phyloP scores from a whole-genome alignment of 2,329 filamentous ascomycete genomes.

The Fusarium caatingaense region DNA sequence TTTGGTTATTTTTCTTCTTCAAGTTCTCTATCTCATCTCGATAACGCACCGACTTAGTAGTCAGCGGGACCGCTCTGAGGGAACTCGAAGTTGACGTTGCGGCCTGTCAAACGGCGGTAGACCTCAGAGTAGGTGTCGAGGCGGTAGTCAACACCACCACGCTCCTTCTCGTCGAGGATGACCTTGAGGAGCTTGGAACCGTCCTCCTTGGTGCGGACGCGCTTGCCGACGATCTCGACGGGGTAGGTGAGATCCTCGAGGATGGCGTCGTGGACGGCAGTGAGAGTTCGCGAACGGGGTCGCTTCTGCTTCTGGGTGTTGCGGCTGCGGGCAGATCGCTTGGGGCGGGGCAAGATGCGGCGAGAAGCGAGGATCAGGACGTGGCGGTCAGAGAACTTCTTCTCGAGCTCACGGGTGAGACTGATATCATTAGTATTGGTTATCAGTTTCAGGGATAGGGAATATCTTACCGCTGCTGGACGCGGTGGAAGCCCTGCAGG shows the following conservation, averaged over 20 bases:
- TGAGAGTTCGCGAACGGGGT: conserved; percentile 96
- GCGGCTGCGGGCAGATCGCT: conserved; percentile 96
- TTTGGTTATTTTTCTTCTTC: conserved; percentile 20
- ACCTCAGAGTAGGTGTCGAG: conserved; percentile 99
- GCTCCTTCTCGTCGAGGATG: conserved; percentile 99
- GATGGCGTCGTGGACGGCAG: conserved; percentile 98
- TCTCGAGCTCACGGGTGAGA: conserved; percentile 99
- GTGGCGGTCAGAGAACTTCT: conserved; percentile 99
- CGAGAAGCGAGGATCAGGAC: conserved; percentile 98
- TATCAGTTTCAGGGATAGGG: neutral
- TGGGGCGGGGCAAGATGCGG: conserved; percentile 98
- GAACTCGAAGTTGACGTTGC: conserved; percentile 98
- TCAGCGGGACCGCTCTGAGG: conserved; percentile 83
- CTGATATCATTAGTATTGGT: conserved; percentile 60
- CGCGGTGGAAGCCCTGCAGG: conserved; percentile 98
- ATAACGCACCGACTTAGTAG: conserved; percentile 70
- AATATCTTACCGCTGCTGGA: conserved; percentile 94
- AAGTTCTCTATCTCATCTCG: conserved; percentile 32
- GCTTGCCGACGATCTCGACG: conserved; percentile 99
- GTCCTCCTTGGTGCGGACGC: conserved; percentile 98
- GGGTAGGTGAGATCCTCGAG: conserved; percentile 98
- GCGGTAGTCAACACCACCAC: conserved; percentile 98
- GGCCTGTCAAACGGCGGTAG: conserved; percentile 97
- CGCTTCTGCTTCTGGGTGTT: conserved; percentile 99
- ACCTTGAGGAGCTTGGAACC: conserved; percentile 99